A percentile compares a stretch with the other conserved stretches of the same genome.
Conservation (phyloP, 177 flowering plant species). For the Vitis hybrid region DNA sequence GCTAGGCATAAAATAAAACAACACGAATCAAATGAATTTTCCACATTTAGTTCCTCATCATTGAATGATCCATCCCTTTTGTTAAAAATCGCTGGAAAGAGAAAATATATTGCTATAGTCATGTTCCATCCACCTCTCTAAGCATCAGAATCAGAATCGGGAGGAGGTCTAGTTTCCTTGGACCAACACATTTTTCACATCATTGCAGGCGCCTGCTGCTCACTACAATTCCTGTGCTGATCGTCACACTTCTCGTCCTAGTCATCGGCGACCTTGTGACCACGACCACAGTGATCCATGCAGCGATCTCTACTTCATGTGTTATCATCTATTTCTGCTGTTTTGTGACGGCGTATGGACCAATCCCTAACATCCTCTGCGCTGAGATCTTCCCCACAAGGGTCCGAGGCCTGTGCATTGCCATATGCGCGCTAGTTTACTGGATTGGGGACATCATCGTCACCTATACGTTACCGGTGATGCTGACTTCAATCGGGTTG, state of each 20-base stretch:
- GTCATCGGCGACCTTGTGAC: conserved; percentile 47
- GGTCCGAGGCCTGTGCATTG: conserved; percentile 90
- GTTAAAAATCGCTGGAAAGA: too few relatives aligned
- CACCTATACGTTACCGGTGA: conserved; percentile 77
- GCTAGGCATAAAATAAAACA: too few relatives aligned
- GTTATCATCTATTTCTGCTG: conserved; percentile 78
- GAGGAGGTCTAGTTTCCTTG: too few relatives aligned
- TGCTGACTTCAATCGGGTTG: conserved; percentile 75
- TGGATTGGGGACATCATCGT: conserved; percentile 89
- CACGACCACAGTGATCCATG: conserved; percentile 49
- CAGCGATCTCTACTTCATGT: conserved; percentile 64
- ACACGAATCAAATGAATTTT: too few relatives aligned
- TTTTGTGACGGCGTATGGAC: conserved; percentile 91
- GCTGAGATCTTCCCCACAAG: conserved; percentile 92
- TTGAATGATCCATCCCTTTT: too few relatives aligned
- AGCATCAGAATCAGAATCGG: too few relatives aligned
- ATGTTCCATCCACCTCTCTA: too few relatives aligned
- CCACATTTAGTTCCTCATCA: too few relatives aligned
- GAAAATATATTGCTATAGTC: too few relatives aligned
- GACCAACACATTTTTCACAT: neutral
- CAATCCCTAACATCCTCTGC: conserved; percentile 89
- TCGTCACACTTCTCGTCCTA: conserved; percentile 53
- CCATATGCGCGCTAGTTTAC: conserved; percentile 74
- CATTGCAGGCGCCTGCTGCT: conserved; percentile 72
- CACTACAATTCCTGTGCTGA: conserved; percentile 67